Evolutionary conservation across 345 rosid species (phyloP), one percentile per base, ranked within the genome.

Genomic region (Rhodamnia rubescens): DNA sequence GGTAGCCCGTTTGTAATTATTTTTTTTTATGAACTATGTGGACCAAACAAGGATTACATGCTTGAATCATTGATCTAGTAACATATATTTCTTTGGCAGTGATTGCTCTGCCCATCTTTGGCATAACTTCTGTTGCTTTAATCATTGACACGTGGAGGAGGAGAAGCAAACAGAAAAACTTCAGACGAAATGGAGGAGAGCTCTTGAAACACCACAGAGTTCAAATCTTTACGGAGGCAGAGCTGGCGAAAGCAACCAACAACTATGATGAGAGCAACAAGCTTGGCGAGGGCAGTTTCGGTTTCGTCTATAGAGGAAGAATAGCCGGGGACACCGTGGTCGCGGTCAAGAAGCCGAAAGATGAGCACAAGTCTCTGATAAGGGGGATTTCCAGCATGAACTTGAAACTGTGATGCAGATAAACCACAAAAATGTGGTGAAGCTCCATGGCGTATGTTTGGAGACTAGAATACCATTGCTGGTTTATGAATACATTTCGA

Each of bases 301-400:
- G 47, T 69, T 69, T 47, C 7, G 78, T 32, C 13, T 69, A 69
- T 69, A 36, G 78, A 36, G 78, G 78, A 11, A 69, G 47, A 69
- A 11, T 36, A 32, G 24, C 0, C 0, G 47, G 78, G 24, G 78
- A 32, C 13, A 4, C 47, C 3, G 10, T 32, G 0, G 6, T 69
- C 5, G 47, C 47, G 2, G 24, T 69, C 78, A 69, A 69, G 47
- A 69, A 69, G 7, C 78, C 78, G 2, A 69, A 69, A 69, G 47
- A 69, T 69, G 21, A 32, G 47, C 78, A 8, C 26, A 9, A 1
- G 78, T 32, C 78, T 69, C 13, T 2, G 5, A 4, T 32, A 8
- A 32, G 20, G 78, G 0, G 7, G 24, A 69, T 69, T 69, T 69
- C 0, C 47, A 16, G 24, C 78, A 36, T 8, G 78, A 69, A 69